Percentiles rank a stretch among this genome's conserved stretches.
phyloP scores from a whole-genome alignment of 768 basidiomycete genomes.

The Suillus fuscotomentosus region DNA sequence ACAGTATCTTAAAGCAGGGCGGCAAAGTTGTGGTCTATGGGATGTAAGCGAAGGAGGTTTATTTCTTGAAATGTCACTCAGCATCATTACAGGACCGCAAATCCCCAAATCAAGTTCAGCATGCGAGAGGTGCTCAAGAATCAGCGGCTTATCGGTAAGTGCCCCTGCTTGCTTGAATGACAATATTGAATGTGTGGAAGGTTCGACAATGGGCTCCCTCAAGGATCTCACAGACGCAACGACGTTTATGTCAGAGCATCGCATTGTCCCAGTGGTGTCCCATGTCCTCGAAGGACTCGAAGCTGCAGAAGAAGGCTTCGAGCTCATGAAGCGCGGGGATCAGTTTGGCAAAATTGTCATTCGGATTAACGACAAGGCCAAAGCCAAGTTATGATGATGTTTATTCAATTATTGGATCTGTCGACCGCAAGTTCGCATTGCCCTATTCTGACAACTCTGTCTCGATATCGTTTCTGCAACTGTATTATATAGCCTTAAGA shows the following conservation, averaged over 20 bases:
- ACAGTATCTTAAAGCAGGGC: slow-evolving; percentile 52
- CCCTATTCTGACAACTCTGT: background rate
- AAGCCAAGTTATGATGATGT: slow-evolving; percentile 1
- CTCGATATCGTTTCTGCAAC: background rate
- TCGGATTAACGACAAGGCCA: slow-evolving; percentile 33
- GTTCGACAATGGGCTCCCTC: slow-evolving; percentile 83
- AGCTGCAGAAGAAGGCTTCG: slow-evolving; percentile 67
- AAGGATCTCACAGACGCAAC: slow-evolving; percentile 74
- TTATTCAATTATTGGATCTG: background rate
- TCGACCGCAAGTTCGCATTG: background rate
- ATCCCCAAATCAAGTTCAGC: slow-evolving; percentile 58
- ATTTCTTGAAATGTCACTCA: background rate
- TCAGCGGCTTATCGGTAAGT: slow-evolving; percentile 68
- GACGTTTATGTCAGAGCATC: slow-evolving; percentile 61
- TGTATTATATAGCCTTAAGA: background rate
- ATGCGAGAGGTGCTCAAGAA: slow-evolving; percentile 80
- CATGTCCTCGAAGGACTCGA: slow-evolving; percentile 68
- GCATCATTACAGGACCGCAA: slow-evolving; percentile 52
- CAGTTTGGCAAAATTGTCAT: slow-evolving; percentile 83
- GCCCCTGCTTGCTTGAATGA: background rate
- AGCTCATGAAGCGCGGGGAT: slow-evolving; percentile 56
- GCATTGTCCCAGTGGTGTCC: slow-evolving; percentile 69
- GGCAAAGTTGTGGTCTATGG: slow-evolving; percentile 65
- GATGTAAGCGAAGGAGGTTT: slow-evolving; percentile 42
- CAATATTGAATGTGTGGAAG: slow-evolving; percentile 3